These are phyloP conservation scores for Phytophthora sp. DNA, from an alignment of 352 stramenopile genomes.

Conservation along the genomic window DNA sequence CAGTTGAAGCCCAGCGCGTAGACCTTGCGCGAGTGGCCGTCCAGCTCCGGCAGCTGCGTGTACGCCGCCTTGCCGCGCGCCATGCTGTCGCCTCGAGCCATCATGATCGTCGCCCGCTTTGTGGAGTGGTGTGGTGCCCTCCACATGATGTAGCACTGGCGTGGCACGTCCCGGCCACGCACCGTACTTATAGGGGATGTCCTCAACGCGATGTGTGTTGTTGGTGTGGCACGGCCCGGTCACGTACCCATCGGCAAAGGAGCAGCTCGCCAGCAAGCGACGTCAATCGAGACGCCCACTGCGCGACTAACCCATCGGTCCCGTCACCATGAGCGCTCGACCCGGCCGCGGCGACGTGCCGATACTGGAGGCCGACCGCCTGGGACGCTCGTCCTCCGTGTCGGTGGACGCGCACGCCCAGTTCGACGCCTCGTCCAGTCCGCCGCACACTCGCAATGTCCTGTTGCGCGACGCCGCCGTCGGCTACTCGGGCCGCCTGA, in stretches of 20 bases:
- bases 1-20: conserved; percentile 84
- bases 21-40: conserved; percentile 81
- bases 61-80: conserved; percentile 28
- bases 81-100: conserved; percentile 17
- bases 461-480: conserved; percentile 24
- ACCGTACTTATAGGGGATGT: too few relatives aligned
- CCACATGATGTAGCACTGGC: conserved; percentile 8
- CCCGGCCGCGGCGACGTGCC: conserved; percentile 28
- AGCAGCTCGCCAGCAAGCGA: too few relatives aligned
- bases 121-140: too few relatives aligned
- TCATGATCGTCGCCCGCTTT: conserved; percentile 13
- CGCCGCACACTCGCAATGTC: conserved; percentile 20
- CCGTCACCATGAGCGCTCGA: conserved; percentile 17
- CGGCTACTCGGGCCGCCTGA: conserved; percentile 29
- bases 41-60: conserved; percentile 76
- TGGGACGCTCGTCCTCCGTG: conserved; percentile 31
- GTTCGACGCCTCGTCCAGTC: conserved; percentile 19
- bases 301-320: not conserved
- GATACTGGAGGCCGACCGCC: conserved; percentile 32
- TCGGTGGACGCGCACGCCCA: conserved; percentile 14
- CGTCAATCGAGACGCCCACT: too few relatives aligned
- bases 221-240: too few relatives aligned
- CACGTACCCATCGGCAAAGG: too few relatives aligned
- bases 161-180: too few relatives aligned
- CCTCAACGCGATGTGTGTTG: not conserved